Evolutionary conservation across 1,284 basidiomycete species (phyloP), one percentile per base, ranked within the genome.

Genomic region (Puccinia novopanici): DNA sequence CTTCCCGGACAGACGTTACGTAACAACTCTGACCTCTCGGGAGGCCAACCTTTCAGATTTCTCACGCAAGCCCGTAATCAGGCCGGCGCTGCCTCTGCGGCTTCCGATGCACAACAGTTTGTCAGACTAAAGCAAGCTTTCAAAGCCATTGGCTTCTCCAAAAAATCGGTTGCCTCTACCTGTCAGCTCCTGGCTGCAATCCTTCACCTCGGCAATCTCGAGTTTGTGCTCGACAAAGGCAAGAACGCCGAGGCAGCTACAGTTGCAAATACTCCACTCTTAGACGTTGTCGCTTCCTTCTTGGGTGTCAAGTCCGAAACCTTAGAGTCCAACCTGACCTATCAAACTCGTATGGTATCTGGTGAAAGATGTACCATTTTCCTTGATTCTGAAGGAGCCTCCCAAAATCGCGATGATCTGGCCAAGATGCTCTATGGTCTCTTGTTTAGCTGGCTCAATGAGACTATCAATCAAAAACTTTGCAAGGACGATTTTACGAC

Each of bases 341-440:
- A 95, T 89, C 93, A 92, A 87, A 95, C 94, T 8, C 92, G 93
- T 85, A 87, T 98, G 81, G 91, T 98, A 84, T 92, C 94, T 85
- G 95, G 93, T 87, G 95, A 98, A 86, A 89, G 97, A 22, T 98
- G 94, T 87, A 98, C 95, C 0, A 91, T 98, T 40, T 96, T 99
- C 87, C 90, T 99, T 73, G 94, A 98, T 85, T 91, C 93, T 0
- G 95, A 98, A 84, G 93, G 92, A 72, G 94, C 96, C 1, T 92
- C 93, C 0, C 91, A 92, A 84, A 96, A 98, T 84, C 89, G 95
- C 77, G 96, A 98, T 84, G 93, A 96, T 85, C 91, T 98, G 54
- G 93, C 95, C 22, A 92, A 94, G 85, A 92, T 92, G 0, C 89
- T 98, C 0, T 98, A 99, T 86, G 94, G 93, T 13, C 90, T 99